Base-by-base conservation (phyloP, 176 grass and related monocot genomes). In the Otatea glauca region DNA sequence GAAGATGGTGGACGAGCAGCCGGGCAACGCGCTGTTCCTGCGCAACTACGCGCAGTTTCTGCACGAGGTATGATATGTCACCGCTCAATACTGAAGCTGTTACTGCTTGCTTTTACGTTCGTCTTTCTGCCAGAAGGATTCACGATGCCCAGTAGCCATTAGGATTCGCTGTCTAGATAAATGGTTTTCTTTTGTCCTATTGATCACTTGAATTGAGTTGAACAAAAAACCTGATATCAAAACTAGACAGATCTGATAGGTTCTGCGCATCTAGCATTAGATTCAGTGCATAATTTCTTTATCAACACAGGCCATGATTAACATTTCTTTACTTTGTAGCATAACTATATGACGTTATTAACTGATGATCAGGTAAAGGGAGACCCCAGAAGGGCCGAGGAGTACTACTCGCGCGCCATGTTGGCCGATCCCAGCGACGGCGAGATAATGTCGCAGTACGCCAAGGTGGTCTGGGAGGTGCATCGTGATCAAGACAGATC, bases 331-430 rank as follows among this genome's bases (percentile, higher is more conserved):
- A 50, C 48, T 5, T 15, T 16, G 48, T 50, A 50, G 48, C 48
- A 50, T 50, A 50, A 16, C 48, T 17, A 1, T 50, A 0, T 16
- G 48, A 50, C 14, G 48, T 18, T 60, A 4, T 60, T 60, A 1
- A 60, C 9, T 11, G 56, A 71, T 24, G 56, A 65, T 42, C 72
- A 97, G 91, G 77, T 45, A 13, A 98, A 90, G 85, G 83, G 93
- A 6, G 96, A 95, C 66, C 9, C 59, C 0, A 90, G 80, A 25
- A 90, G 93, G 78, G 96, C 93, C 0, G 93, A 98, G 82, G 93
- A 98, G 85, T 98, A 95, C 85, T 98, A 92, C 82, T 98, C 96
- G 24, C 93, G 96, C 59, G 96, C 96, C 18, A 93, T 98, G 89
- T 85, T 98, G 0, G 89, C 80, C 0, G 96, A 95, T 59, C 96